Percentiles rank a stretch among this genome's conserved stretches.
Evolutionary conservation across 2,329 filamentous ascomycete species (phyloP).

Genomic region (Botryotinia globosa): DNA sequence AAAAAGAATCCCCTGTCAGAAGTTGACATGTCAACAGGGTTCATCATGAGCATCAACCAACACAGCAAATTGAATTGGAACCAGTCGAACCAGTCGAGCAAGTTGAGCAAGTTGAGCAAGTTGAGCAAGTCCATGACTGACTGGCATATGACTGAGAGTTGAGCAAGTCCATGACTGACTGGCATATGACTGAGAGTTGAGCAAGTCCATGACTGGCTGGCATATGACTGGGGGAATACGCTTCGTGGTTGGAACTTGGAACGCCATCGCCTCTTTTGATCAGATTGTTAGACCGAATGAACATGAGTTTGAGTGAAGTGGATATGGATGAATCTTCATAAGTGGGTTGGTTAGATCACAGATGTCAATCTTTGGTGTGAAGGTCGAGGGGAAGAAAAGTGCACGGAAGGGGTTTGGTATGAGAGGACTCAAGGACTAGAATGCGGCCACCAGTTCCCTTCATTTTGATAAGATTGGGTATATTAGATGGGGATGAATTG

Average conservation of each 20-base stretch:
- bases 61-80: constrained; percentile 15
- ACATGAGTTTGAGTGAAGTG: background rate
- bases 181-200: background rate
- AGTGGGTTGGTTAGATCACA: no score
- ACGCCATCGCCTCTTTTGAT: constrained; percentile 4
- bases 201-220: background rate
- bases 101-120: no score
- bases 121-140: background rate
- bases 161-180: no score
- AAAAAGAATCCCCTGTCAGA: constrained; percentile 16
- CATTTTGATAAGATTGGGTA: background rate
- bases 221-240: background rate
- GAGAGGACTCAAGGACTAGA: background rate
- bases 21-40: constrained; percentile 16
- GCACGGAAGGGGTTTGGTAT: background rate
- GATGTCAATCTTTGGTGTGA: background rate
- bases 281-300: background rate
- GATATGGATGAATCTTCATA: constrained; percentile 7
- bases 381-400: background rate
- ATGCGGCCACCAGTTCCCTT: background rate
- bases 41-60: constrained; percentile 10
- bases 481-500: no score
- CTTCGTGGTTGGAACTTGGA: background rate
- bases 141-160: background rate
- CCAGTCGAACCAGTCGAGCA: background rate